Conservation (phyloP, 164 flowering plant genomes). For the Tetracentron sinense region DNA sequence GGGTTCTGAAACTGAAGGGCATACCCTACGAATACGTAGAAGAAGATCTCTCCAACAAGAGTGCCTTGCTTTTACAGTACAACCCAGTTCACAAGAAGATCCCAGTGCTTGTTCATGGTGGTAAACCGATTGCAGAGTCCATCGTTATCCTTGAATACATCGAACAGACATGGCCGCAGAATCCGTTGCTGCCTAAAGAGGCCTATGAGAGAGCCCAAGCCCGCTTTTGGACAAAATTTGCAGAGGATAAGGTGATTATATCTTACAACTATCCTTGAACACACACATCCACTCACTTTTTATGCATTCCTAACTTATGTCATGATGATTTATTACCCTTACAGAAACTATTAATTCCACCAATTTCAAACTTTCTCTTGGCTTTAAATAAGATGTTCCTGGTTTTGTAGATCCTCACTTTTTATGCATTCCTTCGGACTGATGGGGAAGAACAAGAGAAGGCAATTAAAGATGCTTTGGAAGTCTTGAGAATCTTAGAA, state of each 20-base stretch:
- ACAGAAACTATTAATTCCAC: no score
- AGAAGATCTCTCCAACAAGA: slow-evolving; percentile 27
- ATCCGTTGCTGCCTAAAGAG: slow-evolving; percentile 28
- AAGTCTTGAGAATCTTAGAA: no score
- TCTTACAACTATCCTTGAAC: no score
- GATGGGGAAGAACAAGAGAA: no score
- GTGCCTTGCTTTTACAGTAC: slow-evolving; percentile 15
- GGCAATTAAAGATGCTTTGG: no score
- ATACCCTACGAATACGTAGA: slow-evolving; percentile 32
- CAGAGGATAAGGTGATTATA: slow-evolving; percentile 29
- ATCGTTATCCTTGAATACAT: slow-evolving; percentile 35
- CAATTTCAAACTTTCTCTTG: no score
- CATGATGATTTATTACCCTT: no score
- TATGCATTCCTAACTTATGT: no score
- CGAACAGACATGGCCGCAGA: slow-evolving; percentile 36
- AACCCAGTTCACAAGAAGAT: slow-evolving; percentile 41
- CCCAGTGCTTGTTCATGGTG: slow-evolving; percentile 39
- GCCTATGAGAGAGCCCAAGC: slow-evolving; percentile 31
- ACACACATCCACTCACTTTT: no score
- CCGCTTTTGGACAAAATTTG: slow-evolving; percentile 35
- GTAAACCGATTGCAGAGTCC: slow-evolving; percentile 34
- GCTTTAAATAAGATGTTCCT: no score
- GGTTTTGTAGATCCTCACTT: no score
- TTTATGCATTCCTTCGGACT: no score
- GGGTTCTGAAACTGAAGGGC: slow-evolving; percentile 44